These are phyloP conservation scores for Thermothelomyces thermophilus DNA, from an alignment of 2,329 filamentous ascomycete species.

Conservation along the genomic window DNA sequence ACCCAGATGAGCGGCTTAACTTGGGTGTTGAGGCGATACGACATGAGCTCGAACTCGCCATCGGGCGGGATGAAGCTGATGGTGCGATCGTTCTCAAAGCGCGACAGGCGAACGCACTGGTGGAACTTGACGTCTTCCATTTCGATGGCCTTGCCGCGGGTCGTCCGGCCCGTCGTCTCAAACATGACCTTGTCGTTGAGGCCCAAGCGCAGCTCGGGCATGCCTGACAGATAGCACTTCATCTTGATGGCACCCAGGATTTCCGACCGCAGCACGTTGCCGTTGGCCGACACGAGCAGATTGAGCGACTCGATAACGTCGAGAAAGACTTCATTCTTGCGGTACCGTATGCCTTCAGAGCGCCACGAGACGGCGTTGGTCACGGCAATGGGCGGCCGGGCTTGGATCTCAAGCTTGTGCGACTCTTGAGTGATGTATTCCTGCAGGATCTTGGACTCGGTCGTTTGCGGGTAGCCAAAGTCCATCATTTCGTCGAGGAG, in stretches of 20 bases:
- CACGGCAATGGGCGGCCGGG: constrained; percentile 91
- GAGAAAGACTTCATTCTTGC: constrained; percentile 98
- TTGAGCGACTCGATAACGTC: constrained; percentile 97
- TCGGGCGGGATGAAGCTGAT: constrained; percentile 99
- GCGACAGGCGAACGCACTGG: constrained; percentile 89
- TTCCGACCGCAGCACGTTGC: constrained; percentile 91
- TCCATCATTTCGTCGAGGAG: constrained; percentile 99
- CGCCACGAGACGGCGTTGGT: constrained; percentile 98
- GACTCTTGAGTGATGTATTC: constrained; percentile 99
- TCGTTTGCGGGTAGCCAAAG: constrained; percentile 98
- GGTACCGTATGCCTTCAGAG: constrained; percentile 94
- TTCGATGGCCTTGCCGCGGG: constrained; percentile 92
- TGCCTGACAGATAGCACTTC: constrained; percentile 98
- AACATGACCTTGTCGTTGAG: constrained; percentile 99
- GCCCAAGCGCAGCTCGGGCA: constrained; percentile 91
- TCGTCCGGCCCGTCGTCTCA: constrained; percentile 90
- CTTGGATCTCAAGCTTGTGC: constrained; percentile 95
- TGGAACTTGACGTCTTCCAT: constrained; percentile 99
- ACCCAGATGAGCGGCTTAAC: constrained; percentile 99
- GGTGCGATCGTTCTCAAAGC: constrained; percentile 97
- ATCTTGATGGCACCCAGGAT: constrained; percentile 97
- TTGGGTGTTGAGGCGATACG: constrained; percentile 95
- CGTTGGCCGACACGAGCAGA: constrained; percentile 85
- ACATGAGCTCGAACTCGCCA: constrained; percentile 99
- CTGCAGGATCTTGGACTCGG: constrained; percentile 95